These are phyloP conservation scores for Ligustrum vulgare DNA, from an alignment of 257 asterid species.

Conservation along the genomic window DNA sequence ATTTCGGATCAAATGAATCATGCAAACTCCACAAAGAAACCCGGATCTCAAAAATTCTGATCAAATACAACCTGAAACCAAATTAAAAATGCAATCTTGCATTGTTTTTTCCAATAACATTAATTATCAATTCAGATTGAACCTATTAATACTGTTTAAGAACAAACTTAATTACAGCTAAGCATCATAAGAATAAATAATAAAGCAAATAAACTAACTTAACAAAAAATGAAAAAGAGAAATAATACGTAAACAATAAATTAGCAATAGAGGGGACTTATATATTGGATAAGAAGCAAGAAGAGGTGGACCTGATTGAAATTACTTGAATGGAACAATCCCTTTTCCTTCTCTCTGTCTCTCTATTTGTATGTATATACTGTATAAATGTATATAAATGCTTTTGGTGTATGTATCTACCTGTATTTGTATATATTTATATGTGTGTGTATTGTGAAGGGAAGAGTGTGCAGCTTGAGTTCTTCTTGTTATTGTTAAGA, in stretches of 20 bases:
- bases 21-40: conserved; percentile 26
- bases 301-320: conserved; percentile 42
- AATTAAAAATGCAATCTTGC: conserved; percentile 46
- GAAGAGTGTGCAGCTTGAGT: conserved; percentile 36
- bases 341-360: conserved; percentile 29
- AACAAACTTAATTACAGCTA: conserved; percentile 15
- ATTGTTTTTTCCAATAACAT: conserved; percentile 31
- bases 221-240: background rate
- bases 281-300: conserved; percentile 57
- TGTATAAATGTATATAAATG: conserved; percentile 39
- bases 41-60: conserved; percentile 65
- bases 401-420: conserved; percentile 18
- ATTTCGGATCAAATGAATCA: conserved; percentile 37
- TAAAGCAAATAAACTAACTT: conserved; percentile 16
- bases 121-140: conserved; percentile 20
- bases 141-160: conserved; percentile 22
- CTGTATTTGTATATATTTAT: conserved; percentile 18
- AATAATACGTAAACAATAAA: conserved; percentile 17
- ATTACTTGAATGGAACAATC: conserved; percentile 35
- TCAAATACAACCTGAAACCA: conserved; percentile 43
- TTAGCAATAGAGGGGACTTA: conserved; percentile 44
- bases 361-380: conserved; percentile 46
- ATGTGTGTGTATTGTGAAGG: conserved; percentile 20
- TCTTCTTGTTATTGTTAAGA: conserved; percentile 36
- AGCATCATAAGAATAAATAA: conserved; percentile 18